Evolutionary conservation across 2,329 filamentous ascomycete species (phyloP).

Genomic region (Rosellinia necatrix): DNA sequence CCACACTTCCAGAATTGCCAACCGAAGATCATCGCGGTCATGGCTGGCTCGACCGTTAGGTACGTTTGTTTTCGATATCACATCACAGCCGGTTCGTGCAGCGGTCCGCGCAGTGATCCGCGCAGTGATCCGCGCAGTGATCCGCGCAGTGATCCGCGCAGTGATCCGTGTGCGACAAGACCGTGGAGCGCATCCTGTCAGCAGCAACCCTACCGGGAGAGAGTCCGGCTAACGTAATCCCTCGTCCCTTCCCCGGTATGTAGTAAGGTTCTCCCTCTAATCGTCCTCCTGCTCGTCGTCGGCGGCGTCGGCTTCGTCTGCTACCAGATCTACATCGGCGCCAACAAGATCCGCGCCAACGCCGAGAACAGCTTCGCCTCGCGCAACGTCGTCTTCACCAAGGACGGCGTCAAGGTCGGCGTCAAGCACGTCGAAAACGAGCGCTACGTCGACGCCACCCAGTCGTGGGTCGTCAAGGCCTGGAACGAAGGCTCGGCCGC

Average conservation of each 20-base stretch:
- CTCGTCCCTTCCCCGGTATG: conserved; percentile 8
- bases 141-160: too few species aligned
- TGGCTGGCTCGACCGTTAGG: conserved; percentile 36
- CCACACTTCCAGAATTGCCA: background rate
- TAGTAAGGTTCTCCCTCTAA: conserved; percentile 67
- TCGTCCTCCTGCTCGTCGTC: conserved; percentile 65
- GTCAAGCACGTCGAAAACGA: conserved; percentile 71
- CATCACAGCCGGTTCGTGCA: too few species aligned
- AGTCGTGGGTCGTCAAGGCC: conserved; percentile 69
- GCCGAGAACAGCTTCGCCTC: conserved; percentile 73
- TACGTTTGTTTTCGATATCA: too few species aligned
- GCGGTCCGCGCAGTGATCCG: too few species aligned
- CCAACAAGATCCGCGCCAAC: conserved; percentile 66
- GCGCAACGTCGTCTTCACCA: conserved; percentile 76
- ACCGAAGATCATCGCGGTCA: conserved; percentile 19
- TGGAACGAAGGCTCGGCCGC: conserved; percentile 57
- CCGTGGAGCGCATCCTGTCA: too few species aligned
- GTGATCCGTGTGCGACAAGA: too few species aligned
- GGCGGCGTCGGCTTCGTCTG: conserved; percentile 65
- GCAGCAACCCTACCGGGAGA: too few species aligned
- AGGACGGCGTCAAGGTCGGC: conserved; percentile 73
- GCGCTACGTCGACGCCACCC: conserved; percentile 74
- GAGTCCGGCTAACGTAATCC: conserved; percentile 6
- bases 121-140: too few species aligned
- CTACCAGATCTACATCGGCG: conserved; percentile 74